These are phyloP conservation scores for Cutaneotrichosporon dermatis DNA, from an alignment of 1,284 basidiomycete genomes.

Conservation along the genomic window DNA sequence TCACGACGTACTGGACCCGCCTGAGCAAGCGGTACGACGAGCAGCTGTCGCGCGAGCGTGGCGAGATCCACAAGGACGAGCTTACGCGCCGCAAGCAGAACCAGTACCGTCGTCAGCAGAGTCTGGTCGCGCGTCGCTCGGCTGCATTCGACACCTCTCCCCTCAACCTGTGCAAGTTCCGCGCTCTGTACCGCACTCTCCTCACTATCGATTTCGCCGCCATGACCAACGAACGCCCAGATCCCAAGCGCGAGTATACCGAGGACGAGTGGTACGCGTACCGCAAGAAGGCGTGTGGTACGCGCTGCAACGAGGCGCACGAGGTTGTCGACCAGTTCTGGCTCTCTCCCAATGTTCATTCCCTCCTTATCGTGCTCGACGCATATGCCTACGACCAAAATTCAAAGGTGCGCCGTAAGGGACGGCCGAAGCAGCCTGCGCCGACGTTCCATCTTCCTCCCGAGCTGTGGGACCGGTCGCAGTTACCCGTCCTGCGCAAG, in stretches of 20 bases:
- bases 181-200: constrained; percentile 44
- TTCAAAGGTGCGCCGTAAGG: constrained; percentile 32
- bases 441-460: constrained; percentile 44
- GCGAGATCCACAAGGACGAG: constrained; percentile 44
- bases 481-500: constrained; percentile 32
- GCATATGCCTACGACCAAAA: constrained; percentile 32
- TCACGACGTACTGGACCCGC: constrained; percentile 44
- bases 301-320: constrained; percentile 32
- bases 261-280: constrained; percentile 44
- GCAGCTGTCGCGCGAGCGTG: constrained; percentile 35
- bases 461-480: constrained; percentile 36
- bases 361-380: constrained; percentile 37
- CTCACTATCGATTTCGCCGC: constrained; percentile 46
- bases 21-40: constrained; percentile 42
- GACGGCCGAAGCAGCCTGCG: constrained; percentile 41
- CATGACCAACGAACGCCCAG: constrained; percentile 40
- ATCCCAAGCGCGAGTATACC: constrained; percentile 38
- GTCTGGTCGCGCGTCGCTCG: constrained; percentile 38
- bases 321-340: constrained; percentile 45
- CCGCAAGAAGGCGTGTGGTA: constrained; percentile 31
- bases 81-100: constrained; percentile 43
- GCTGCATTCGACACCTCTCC: constrained; percentile 43
- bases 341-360: constrained; percentile 33
- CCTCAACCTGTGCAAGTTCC: constrained; percentile 40
- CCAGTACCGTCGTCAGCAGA: constrained; percentile 46